A percentile compares a stretch with the other conserved stretches of the same genome.
These are phyloP conservation scores for Pichia occidentalis DNA, from an alignment of 805 yeast species.

Conservation along the genomic window DNA sequence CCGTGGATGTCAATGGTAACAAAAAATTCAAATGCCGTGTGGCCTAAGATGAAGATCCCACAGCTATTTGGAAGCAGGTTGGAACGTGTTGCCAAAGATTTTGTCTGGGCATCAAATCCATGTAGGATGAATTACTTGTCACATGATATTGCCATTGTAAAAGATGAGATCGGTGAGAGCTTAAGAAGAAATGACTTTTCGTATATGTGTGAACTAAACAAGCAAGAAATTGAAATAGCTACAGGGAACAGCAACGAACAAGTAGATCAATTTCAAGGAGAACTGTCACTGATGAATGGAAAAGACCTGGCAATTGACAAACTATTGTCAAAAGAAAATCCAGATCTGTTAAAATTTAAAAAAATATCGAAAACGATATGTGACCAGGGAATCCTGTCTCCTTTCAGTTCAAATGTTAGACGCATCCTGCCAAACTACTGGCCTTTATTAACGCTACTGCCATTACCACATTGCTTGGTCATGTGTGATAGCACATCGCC, in stretches of 20 bases:
- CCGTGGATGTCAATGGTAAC: conserved; percentile 81
- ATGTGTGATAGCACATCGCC: conserved; percentile 71
- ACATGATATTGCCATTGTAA: conserved; percentile 69
- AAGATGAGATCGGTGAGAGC: conserved; percentile 69
- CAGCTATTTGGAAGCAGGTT: conserved; percentile 62
- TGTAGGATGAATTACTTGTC: conserved; percentile 68
- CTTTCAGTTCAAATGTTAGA: conserved; percentile 55
- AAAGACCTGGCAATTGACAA: conserved; percentile 26
- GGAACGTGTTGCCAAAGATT: conserved; percentile 46
- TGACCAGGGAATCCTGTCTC: conserved; percentile 85
- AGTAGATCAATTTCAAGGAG: conserved; percentile 4
- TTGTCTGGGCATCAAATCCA: conserved; percentile 69
- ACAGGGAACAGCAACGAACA: conserved; percentile 1
- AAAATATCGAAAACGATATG: conserved; percentile 72
- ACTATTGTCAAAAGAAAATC: conserved; percentile 28
- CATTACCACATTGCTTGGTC: conserved; percentile 63
- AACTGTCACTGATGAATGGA: conserved; percentile 11
- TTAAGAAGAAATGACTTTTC: conserved; percentile 63
- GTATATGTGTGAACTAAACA: conserved; percentile 34
- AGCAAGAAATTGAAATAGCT: conserved; percentile 15
- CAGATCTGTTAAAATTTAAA: conserved; percentile 52
- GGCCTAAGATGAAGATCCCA: conserved; percentile 77
- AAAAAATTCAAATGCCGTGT: conserved; percentile 49
- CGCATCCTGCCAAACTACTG: conserved; percentile 69
- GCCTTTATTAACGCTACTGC: conserved; percentile 61